Evolutionary conservation across 2,329 filamentous ascomycete species (phyloP).

Genomic region (Microdochium bolleyi): DNA sequence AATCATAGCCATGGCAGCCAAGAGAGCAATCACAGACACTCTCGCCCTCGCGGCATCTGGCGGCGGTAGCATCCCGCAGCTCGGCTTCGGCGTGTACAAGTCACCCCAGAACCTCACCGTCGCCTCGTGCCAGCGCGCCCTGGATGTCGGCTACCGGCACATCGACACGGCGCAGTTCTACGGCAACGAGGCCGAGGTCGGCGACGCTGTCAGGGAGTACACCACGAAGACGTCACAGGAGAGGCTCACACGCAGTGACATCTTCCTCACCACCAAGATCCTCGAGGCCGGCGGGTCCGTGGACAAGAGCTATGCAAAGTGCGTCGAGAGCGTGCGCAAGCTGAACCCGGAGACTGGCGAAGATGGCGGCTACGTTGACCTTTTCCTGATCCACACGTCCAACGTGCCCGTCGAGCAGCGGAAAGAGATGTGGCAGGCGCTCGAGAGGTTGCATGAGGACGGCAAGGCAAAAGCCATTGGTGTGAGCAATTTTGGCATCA

Average conservation of each 20-base stretch:
- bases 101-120: conserved; percentile 46
- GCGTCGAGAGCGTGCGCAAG: conserved; percentile 55
- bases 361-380: conserved; percentile 56
- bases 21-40: conserved; percentile 28
- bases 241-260: conserved; percentile 42
- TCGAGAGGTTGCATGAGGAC: conserved; percentile 53
- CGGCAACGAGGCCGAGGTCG: conserved; percentile 60
- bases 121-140: conserved; percentile 48
- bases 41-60: conserved; percentile 39
- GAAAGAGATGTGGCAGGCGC: conserved; percentile 56
- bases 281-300: conserved; percentile 41
- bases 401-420: conserved; percentile 44
- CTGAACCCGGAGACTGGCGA: conserved; percentile 24
- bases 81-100: conserved; percentile 67
- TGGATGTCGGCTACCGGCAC: conserved; percentile 52
- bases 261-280: conserved; percentile 69
- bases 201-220: conserved; percentile 49
- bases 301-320: conserved; percentile 50
- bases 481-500: conserved; percentile 63
- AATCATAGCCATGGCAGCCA: not conserved
- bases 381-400: conserved; percentile 63
- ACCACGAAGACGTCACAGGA: conserved; percentile 17
- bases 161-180: conserved; percentile 59
- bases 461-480: conserved; percentile 59
- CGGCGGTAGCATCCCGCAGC: conserved; percentile 44